Evolutionary conservation across 495 filamentous ascomycete genomes (phyloP).

Genomic region (Penicillium coffeae): DNA sequence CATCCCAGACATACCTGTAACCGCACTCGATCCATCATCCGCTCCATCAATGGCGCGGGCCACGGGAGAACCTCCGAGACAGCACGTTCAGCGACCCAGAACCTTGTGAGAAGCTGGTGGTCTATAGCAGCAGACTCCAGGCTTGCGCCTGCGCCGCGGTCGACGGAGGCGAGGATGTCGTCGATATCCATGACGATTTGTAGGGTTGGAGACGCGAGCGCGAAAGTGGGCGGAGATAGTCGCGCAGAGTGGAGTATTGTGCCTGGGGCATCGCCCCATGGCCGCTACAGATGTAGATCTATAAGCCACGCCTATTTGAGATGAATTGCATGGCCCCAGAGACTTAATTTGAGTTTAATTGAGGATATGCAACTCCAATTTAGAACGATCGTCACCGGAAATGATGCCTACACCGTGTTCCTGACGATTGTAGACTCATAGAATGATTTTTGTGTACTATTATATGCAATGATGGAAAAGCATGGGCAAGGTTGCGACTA

Average conservation of each 20-base stretch:
- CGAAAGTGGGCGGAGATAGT: conserved; percentile 13
- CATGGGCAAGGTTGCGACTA: no score
- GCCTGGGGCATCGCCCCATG: conserved; percentile 6
- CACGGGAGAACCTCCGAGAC: conserved; percentile 78
- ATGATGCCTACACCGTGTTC: no score
- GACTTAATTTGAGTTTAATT: background rate
- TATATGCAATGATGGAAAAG: no score
- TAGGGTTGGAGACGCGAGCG: background rate
- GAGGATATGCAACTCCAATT: no score
- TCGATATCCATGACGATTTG: conserved; percentile 70
- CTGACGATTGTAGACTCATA: no score
- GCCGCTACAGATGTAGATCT: background rate
- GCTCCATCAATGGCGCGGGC: conserved; percentile 64
- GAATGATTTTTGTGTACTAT: no score
- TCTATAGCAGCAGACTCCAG: conserved; percentile 62
- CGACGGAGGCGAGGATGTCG: conserved; percentile 81
- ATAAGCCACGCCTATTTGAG: background rate
- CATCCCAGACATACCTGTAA: conserved; percentile 53
- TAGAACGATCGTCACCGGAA: no score
- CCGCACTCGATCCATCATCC: conserved; percentile 71
- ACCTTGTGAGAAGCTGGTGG: conserved; percentile 82
- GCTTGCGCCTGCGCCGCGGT: conserved; percentile 53
- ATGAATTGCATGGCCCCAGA: no score
- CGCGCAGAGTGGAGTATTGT: conserved; percentile 14
- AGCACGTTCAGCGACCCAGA: conserved; percentile 87